Evolutionary conservation across 495 filamentous ascomycete genomes (phyloP).

Genomic region (Aspergillus affinis): DNA sequence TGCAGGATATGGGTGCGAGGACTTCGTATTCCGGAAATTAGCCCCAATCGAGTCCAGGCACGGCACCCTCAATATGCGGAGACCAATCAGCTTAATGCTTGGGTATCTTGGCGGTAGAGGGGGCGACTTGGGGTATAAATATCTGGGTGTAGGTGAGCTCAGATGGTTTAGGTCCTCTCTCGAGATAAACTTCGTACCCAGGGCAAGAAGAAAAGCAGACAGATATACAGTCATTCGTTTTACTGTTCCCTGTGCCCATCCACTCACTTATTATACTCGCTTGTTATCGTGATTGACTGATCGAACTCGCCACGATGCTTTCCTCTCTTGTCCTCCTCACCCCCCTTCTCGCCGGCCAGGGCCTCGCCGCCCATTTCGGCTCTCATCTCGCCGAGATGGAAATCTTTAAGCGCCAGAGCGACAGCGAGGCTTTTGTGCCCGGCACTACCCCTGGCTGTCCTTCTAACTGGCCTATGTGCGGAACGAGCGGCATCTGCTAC

Average conservation of each 20-base stretch:
- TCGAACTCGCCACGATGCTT: neutral
- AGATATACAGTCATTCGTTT: neutral
- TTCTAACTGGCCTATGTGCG: constrained; percentile 2
- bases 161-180: neutral
- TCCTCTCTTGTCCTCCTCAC: neutral
- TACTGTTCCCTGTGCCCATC: neutral
- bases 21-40: neutral
- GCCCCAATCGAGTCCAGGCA: neutral
- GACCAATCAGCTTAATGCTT: neutral
- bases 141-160: neutral
- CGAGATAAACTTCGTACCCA: neutral
- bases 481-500: neutral
- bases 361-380: neutral
- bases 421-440: constrained; percentile 15
- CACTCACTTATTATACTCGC: neutral
- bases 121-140: neutral
- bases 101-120: too few relatives aligned
- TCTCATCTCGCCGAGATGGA: neutral
- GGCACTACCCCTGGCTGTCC: constrained; percentile 18
- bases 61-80: neutral
- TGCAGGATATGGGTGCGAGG: neutral
- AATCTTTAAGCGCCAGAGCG: constrained; percentile 13
- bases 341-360: neutral
- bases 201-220: neutral
- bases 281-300: neutral